Percentiles rank a stretch among this genome's conserved stretches.
phyloP scores from a whole-genome alignment of 1,284 basidiomycete species.

The Ustilago hordei region DNA sequence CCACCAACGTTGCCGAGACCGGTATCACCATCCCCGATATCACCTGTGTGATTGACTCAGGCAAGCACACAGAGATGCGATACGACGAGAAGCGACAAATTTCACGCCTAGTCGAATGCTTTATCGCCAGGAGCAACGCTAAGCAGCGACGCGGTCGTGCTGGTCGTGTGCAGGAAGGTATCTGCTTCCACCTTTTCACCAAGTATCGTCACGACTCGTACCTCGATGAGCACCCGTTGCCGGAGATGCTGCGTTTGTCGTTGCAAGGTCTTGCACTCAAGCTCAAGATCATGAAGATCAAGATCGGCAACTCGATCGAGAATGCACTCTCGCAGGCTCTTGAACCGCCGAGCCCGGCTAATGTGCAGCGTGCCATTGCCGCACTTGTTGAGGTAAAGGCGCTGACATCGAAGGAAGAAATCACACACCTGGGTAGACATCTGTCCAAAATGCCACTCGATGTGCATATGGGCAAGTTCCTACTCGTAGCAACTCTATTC shows the following conservation, averaged over 20 bases:
- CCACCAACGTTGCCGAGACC: constrained; percentile 82
- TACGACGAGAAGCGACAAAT: constrained; percentile 98
- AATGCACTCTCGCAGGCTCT: constrained; percentile 88
- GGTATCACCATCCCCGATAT: constrained; percentile 98
- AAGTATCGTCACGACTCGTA: constrained; percentile 83
- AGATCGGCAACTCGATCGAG: constrained; percentile 84
- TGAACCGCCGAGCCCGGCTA: constrained; percentile 87
- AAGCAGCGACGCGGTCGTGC: constrained; percentile 91
- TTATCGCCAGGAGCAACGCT: constrained; percentile 92
- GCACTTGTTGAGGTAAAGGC: constrained; percentile 92
- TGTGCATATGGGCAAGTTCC: constrained; percentile 94
- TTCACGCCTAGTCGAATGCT: constrained; percentile 90
- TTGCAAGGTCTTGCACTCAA: constrained; percentile 92
- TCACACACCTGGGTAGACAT: constrained; percentile 92
- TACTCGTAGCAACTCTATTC: constrained; percentile 86
- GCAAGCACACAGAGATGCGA: constrained; percentile 78
- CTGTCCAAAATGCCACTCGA: constrained; percentile 94
- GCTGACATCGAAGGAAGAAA: constrained; percentile 86
- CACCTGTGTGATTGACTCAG: constrained; percentile 95
- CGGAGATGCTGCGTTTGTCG: constrained; percentile 94
- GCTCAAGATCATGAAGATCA: constrained; percentile 96
- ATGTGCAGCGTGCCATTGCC: constrained; percentile 90
- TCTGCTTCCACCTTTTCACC: constrained; percentile 97
- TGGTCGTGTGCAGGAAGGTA: constrained; percentile 88
- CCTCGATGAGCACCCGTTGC: constrained; percentile 89